Evolutionary conservation across 495 filamentous ascomycete species (phyloP).

Genomic region (Xylaria telfairii): DNA sequence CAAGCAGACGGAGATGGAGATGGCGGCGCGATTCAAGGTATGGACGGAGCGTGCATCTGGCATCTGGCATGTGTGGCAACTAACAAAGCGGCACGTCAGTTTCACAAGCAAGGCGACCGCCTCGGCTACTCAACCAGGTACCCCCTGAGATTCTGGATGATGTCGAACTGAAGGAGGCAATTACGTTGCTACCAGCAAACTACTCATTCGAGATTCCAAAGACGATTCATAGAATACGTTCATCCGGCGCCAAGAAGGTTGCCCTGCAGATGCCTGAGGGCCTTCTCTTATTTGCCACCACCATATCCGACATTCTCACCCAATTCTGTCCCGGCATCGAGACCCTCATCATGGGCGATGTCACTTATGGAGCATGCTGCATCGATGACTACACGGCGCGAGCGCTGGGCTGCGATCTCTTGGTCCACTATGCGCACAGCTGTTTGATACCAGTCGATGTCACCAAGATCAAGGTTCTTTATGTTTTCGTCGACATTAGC

Average conservation of each 20-base stretch:
- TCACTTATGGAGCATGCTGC: constrained; percentile 98
- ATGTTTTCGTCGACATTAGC: constrained; percentile 97
- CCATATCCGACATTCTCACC: constrained; percentile 95
- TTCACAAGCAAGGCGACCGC: constrained; percentile 68
- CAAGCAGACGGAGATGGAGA: constrained; percentile 59
- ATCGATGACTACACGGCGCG: constrained; percentile 98
- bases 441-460: constrained; percentile 96
- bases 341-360: constrained; percentile 98
- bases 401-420: constrained; percentile 89
- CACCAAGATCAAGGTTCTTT: constrained; percentile 92
- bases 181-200: constrained; percentile 85
- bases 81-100: constrained; percentile 37
- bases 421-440: constrained; percentile 97
- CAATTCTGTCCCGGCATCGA: constrained; percentile 90
- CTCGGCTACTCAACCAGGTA: constrained; percentile 85
- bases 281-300: constrained; percentile 93
- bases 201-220: constrained; percentile 99
- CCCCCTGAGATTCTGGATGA: constrained; percentile 86
- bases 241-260: constrained; percentile 74
- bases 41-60: background rate
- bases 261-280: constrained; percentile 97
- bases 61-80: background rate
- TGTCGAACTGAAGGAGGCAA: constrained; percentile 85
- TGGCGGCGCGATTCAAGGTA: constrained; percentile 68
- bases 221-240: constrained; percentile 92